Percentiles rank a stretch among this genome's conserved stretches.
These are phyloP conservation scores for Fusarium palustre DNA, from an alignment of 2,329 filamentous ascomycete species.

Conservation along the genomic window DNA sequence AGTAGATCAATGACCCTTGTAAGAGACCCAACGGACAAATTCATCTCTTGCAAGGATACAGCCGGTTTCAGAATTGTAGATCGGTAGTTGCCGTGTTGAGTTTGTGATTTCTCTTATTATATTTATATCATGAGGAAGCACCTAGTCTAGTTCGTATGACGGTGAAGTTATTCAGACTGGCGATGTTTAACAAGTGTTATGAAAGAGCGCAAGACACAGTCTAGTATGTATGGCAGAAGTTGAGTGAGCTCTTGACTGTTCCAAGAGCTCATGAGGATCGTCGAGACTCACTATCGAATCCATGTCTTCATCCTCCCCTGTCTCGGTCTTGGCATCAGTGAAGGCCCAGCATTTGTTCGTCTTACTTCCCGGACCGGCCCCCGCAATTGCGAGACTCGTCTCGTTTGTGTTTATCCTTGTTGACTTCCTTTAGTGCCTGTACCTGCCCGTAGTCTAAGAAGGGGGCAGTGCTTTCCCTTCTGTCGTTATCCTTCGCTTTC, in stretches of 20 bases:
- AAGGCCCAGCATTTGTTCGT: conserved; percentile 23
- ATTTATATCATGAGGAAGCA: not conserved
- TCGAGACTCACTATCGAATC: conserved; percentile 1
- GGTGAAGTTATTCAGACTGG: conserved; percentile 2
- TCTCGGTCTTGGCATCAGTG: conserved; percentile 35
- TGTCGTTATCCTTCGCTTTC: not conserved
- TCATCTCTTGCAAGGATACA: conserved; percentile 14
- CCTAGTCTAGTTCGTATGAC: not conserved
- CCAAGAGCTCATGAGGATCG: not conserved
- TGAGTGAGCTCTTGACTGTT: not conserved
- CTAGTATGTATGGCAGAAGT: not conserved
- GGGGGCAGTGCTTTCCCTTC: conserved; percentile 32
- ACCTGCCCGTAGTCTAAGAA: conserved; percentile 2
- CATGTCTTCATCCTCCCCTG: conserved; percentile 27
- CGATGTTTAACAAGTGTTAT: not conserved
- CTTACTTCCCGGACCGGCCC: conserved; percentile 29
- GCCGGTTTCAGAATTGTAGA: conserved; percentile 38
- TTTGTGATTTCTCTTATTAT: conserved; percentile 1
- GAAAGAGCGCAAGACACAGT: not conserved
- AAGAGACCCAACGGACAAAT: too few relatives aligned
- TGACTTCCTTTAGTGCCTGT: conserved; percentile 2
- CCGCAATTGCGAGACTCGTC: conserved; percentile 20
- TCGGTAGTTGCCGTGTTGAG: conserved; percentile 11
- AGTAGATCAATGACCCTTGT: conserved; percentile 7
- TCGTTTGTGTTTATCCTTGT: conserved; percentile 3